Base-by-base conservation (phyloP, 225 moss, liverwort and hornwort species). In the Antitrichia curtipendula region DNA sequence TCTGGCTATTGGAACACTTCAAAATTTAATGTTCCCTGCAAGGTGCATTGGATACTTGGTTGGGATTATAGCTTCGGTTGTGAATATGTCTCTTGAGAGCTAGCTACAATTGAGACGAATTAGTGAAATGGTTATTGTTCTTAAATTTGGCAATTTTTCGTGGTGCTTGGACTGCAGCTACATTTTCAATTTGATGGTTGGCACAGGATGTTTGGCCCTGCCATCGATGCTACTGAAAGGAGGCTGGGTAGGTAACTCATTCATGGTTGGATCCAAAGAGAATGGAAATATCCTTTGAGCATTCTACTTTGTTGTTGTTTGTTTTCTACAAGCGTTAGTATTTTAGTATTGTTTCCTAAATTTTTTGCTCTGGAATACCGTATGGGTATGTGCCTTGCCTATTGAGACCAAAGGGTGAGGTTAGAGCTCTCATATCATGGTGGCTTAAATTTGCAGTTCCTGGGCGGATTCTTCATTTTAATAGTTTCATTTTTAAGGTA, bases 171-270 rank as follows among this genome's bases (percentile, higher is more conserved):
- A 73, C 66, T 96, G 95, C 96, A 99, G 98, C 62, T 99, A 96
- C 64, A 92, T 99, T 77, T 99, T 97, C 94, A 99, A 99, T 85
- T 91, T 99, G 94, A 95, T 99, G 91, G 95, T 99, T 74, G 98
- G 98, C 89, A 99, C 98, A 29, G 98, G 98, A 71, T 93, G 97
- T 85, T 94, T 99, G 75, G 98, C 98, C 27, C 91, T 99, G 82
- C 98, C 98, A 41, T 99, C 98, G 74, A 96, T 99, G 82, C 92
- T 99, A 36, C 90, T 96, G 77, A 93, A 91, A 75, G 98, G 98
- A 92, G 98, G 98, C 80, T 99, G 98, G 98, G 98, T 99, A 75
- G 47, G 96, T 81, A 45, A 16, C 68, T 58, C 58, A 31, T 54
- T 74, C 54, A 56, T 83, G 60, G 58, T 91, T 61, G 61, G 52